These are phyloP conservation scores for Colletotrichum costaricense DNA, from an alignment of 2,329 filamentous ascomycete genomes.

Conservation along the genomic window DNA sequence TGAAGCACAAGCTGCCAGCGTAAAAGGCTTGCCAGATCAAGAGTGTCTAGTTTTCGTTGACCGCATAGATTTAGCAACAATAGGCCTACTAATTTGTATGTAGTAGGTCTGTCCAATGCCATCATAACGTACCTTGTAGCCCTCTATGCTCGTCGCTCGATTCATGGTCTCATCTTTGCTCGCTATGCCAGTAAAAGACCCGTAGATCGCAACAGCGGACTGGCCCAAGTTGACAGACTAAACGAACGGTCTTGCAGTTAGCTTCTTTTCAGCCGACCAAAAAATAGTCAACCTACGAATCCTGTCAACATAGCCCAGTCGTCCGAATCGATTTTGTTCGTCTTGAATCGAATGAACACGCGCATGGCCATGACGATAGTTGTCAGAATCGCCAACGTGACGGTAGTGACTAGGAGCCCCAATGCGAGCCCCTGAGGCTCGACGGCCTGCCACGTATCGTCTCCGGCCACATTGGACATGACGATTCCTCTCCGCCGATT, in stretches of 20 bases:
- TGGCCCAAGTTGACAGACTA: neutral
- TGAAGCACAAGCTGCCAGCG: constrained; percentile 8
- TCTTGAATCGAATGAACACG: neutral
- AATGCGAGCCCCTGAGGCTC: neutral
- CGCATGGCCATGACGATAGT: neutral
- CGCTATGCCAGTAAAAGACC: neutral
- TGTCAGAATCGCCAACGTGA: neutral
- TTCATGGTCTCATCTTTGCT: neutral
- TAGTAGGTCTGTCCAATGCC: fast-evolving
- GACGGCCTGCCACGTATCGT: neutral
- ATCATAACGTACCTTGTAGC: neutral
- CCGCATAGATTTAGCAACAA: neutral
- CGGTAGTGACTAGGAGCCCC: neutral
- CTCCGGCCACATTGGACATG: neutral
- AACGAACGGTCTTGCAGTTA: no score
- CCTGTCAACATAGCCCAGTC: neutral
- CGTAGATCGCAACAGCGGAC: neutral
- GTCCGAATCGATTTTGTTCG: neutral
- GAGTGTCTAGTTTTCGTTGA: neutral
- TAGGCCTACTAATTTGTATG: neutral
- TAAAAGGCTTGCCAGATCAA: neutral
- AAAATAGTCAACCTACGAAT: neutral
- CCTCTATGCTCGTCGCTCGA: neutral
- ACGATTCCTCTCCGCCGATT: no score
- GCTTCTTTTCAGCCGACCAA: no score